A percentile compares a stretch with the other conserved stretches of the same genome.
These are phyloP conservation scores for Marchantia polymorpha DNA, from an alignment of 225 moss, liverwort and hornwort species.

Conservation along the genomic window DNA sequence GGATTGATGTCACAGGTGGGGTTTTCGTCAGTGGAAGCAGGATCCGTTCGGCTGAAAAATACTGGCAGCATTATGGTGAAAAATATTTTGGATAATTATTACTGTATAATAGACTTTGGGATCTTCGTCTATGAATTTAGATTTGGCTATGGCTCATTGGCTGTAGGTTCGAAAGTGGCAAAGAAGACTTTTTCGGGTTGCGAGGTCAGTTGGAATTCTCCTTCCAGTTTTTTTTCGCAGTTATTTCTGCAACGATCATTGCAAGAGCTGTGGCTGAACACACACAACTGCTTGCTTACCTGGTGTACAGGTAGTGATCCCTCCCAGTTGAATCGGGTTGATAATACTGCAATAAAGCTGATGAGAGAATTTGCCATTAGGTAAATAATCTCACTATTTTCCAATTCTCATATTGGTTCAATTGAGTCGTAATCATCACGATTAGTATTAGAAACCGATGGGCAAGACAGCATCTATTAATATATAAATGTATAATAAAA, in stretches of 20 bases:
- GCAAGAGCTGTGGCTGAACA: conserved; percentile 47
- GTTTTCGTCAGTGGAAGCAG: conserved; percentile 44
- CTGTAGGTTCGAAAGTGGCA: conserved; percentile 33
- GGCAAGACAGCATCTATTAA: too few species aligned
- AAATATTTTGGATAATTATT: conserved; percentile 45
- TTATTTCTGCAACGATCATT: conserved; percentile 43
- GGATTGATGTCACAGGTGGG: conserved; percentile 29
- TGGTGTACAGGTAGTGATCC: too few species aligned
- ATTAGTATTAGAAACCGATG: too few species aligned
- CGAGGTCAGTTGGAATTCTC: conserved; percentile 39
- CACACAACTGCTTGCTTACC: conserved; percentile 44
- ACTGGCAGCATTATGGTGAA: conserved; percentile 52
- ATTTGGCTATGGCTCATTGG: conserved; percentile 44
- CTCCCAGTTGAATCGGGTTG: not conserved
- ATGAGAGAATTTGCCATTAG: too few species aligned
- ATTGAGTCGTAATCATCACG: too few species aligned
- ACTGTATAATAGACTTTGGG: conserved; percentile 44
- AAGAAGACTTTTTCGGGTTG: conserved; percentile 35
- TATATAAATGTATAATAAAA: too few species aligned
- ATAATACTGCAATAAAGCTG: too few species aligned
- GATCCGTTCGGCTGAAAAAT: conserved; percentile 44
- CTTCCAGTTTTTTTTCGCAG: conserved; percentile 45
- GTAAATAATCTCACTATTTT: too few species aligned
- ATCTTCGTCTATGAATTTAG: conserved; percentile 40
- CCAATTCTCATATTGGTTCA: too few species aligned